These are phyloP conservation scores for Kluyveromyces nonfermentans DNA, from an alignment of 805 yeast genomes.

Conservation along the genomic window DNA sequence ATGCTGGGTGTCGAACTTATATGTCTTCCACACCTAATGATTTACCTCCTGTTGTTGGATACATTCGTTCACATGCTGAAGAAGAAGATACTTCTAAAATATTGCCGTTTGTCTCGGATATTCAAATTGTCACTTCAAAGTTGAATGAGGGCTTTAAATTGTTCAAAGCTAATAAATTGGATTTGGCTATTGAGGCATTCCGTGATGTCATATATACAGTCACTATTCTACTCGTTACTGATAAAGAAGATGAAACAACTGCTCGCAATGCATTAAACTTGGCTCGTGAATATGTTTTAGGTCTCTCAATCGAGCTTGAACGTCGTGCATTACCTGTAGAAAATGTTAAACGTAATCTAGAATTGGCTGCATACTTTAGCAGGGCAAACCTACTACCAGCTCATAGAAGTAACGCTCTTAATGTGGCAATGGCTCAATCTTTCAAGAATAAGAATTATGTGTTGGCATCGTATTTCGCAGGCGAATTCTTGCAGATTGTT, in stretches of 20 bases:
- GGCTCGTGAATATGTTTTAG: slow-evolving; percentile 86
- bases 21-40: slow-evolving; percentile 63
- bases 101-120: slow-evolving; percentile 69
- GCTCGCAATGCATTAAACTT: slow-evolving; percentile 60
- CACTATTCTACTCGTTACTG: slow-evolving; percentile 59
- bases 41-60: slow-evolving; percentile 59
- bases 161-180: slow-evolving; percentile 77
- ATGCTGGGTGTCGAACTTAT: slow-evolving; percentile 67
- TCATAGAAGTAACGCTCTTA: slow-evolving; percentile 80
- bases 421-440: slow-evolving; percentile 90
- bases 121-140: slow-evolving; percentile 50
- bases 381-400: slow-evolving; percentile 70
- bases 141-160: slow-evolving; percentile 66
- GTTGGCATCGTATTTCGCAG: slow-evolving; percentile 83
- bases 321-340: slow-evolving; percentile 73
- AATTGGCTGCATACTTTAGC: slow-evolving; percentile 93
- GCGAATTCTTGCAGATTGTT: slow-evolving; percentile 63
- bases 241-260: slow-evolving; percentile 66
- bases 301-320: slow-evolving; percentile 79
- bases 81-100: slow-evolving; percentile 39
- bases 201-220: slow-evolving; percentile 70
- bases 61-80: slow-evolving; percentile 54
- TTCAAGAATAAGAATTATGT: slow-evolving; percentile 83
- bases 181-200: slow-evolving; percentile 71
- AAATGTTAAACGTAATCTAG: slow-evolving; percentile 77